phyloP scores from a whole-genome alignment of 1,284 basidiomycete species.

The Abortiporus biennis region DNA sequence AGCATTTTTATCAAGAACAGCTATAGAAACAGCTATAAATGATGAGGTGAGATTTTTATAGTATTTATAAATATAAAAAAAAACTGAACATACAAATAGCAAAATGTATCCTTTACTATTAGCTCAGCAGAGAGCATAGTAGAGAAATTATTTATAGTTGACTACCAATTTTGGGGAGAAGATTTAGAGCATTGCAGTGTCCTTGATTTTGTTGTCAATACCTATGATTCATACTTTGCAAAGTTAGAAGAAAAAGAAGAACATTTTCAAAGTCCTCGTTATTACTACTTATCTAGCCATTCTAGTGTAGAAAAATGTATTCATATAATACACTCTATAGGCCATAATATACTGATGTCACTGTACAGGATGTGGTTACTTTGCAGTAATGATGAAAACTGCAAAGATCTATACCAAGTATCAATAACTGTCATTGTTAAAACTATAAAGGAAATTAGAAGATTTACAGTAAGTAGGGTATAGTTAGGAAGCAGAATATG shows the following conservation, averaged over 20 bases:
- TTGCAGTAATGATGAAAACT: constrained; percentile 18
- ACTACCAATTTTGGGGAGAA: constrained; percentile 16
- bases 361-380: constrained; percentile 29
- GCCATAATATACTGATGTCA: constrained; percentile 27
- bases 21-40: not conserved
- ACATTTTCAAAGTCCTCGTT: too few species aligned
- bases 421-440: constrained; percentile 31
- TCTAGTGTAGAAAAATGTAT: constrained; percentile 11
- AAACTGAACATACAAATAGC: not conserved
- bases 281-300: constrained; percentile 11
- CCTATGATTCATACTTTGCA: constrained; percentile 15
- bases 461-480: constrained; percentile 21
- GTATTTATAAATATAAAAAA: not conserved
- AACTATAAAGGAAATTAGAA: constrained; percentile 29
- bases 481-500: constrained; percentile 18
- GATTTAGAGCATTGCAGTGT: constrained; percentile 11
- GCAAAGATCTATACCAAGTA: constrained; percentile 27
- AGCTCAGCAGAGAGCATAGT: constrained; percentile 12
- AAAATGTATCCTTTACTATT: constrained; percentile 1
- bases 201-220: constrained; percentile 14
- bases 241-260: constrained; percentile 6
- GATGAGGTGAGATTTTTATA: not conserved
- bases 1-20: not conserved
- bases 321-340: constrained; percentile 17
- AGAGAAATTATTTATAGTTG: too few species aligned